These are phyloP conservation scores for Nymphaea thermarum DNA, from an alignment of 164 flowering plant genomes.

Conservation along the genomic window DNA sequence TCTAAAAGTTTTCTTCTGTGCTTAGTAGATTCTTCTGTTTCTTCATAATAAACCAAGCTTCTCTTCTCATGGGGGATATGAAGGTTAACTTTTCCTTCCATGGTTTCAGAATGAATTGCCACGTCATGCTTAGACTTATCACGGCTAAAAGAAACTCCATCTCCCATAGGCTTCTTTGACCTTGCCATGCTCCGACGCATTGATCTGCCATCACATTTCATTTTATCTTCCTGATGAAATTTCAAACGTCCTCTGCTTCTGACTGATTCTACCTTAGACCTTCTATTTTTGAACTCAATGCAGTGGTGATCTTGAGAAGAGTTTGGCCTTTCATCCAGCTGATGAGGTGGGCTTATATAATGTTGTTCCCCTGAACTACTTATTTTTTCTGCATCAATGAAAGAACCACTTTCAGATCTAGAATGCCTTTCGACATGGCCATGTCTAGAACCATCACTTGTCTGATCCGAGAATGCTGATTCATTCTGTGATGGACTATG, in stretches of 20 bases:
- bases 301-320: conserved; percentile 9
- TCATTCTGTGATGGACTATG: conserved; percentile 15
- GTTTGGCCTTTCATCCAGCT: conserved; percentile 7
- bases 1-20: background rate
- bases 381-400: conserved; percentile 9
- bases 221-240: background rate
- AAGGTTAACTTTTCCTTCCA: background rate
- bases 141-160: background rate
- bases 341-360: conserved; percentile 11
- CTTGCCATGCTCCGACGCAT: background rate
- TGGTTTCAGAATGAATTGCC: background rate
- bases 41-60: background rate
- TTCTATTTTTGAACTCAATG: conserved; percentile 14
- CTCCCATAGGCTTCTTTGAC: background rate
- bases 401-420: conserved; percentile 11
- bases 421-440: conserved; percentile 19
- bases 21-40: background rate
- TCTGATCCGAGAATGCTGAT: conserved; percentile 16
- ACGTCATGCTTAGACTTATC: background rate
- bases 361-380: conserved; percentile 8
- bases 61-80: background rate
- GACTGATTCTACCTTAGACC: conserved; percentile 6
- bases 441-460: conserved; percentile 12
- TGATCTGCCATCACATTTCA: background rate
- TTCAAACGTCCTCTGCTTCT: background rate